These are phyloP conservation scores for Exserohilum turcica DNA, from an alignment of 2,329 filamentous ascomycete species.

Conservation along the genomic window DNA sequence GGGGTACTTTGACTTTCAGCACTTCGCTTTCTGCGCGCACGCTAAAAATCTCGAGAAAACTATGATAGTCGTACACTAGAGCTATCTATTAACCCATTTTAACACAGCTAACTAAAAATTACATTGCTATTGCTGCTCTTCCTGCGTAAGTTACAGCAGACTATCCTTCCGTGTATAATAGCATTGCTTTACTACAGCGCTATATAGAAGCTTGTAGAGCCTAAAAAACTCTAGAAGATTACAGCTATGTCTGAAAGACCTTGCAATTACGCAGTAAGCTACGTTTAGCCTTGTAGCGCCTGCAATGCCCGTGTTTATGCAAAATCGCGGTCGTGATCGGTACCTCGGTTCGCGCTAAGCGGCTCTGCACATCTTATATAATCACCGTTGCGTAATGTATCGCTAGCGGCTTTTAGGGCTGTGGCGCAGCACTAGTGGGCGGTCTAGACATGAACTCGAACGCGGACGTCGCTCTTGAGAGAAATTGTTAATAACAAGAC, in stretches of 20 bases:
- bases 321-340: neutral
- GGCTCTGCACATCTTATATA: neutral
- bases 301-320: conserved; percentile 1
- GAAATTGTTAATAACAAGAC: neutral
- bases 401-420: neutral
- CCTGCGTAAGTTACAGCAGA: neutral
- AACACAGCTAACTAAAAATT: neutral
- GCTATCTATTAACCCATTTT: neutral
- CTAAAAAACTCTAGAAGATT: neutral
- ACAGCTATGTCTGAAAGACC: neutral
- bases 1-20: conserved; percentile 6
- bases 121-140: neutral
- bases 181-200: neutral
- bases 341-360: conserved; percentile 2
- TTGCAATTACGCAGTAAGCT: neutral
- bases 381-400: neutral
- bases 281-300: neutral
- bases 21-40: conserved; percentile 3
- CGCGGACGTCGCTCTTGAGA: neutral
- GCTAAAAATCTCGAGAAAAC: neutral
- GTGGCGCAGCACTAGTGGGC: neutral
- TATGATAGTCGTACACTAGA: neutral
- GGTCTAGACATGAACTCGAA: neutral
- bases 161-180: neutral
- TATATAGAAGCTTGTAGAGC: neutral